Evolutionary conservation across 345 rosid genomes (phyloP).

Genomic region (Eucalyptus regnans): DNA sequence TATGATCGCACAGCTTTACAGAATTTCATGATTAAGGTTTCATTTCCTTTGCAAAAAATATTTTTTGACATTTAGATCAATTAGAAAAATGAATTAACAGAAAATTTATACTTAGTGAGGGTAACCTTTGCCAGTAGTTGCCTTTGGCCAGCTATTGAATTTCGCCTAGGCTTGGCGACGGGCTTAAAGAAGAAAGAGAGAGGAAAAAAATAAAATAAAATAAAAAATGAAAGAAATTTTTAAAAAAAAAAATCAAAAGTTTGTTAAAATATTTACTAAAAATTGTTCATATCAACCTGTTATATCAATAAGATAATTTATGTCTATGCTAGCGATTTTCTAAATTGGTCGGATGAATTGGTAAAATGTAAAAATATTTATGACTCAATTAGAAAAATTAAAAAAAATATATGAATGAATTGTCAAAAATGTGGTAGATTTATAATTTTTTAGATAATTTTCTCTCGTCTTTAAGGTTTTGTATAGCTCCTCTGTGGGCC

Average conservation of each 20-base stretch:
- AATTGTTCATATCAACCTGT: rapidly evolving
- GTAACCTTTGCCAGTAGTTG: rapidly evolving
- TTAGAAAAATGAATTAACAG: not conserved
- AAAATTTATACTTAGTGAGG: too few species aligned
- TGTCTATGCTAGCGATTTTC: rapidly evolving
- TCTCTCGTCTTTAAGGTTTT: not conserved
- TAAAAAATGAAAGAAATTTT: too few species aligned
- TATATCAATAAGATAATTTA: too few species aligned
- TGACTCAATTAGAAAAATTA: rapidly evolving
- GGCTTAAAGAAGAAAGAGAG: too few species aligned
- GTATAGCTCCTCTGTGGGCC: not conserved
- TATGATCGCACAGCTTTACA: not conserved
- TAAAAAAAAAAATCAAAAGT: too few species aligned
- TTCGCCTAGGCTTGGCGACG: too few species aligned
- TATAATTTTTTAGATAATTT: too few species aligned
- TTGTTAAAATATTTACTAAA: too few species aligned
- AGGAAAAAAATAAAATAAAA: rapidly evolving
- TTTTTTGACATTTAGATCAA: not conserved
- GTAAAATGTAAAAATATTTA: too few species aligned
- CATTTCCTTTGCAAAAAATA: not conserved
- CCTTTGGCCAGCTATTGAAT: too few species aligned
- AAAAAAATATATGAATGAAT: rapidly evolving
- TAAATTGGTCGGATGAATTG: rapidly evolving
- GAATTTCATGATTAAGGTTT: not conserved
- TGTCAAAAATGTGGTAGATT: rapidly evolving